phyloP scores from a whole-genome alignment of 2,329 filamentous ascomycete genomes.

The Exophiala dermatitidis region DNA sequence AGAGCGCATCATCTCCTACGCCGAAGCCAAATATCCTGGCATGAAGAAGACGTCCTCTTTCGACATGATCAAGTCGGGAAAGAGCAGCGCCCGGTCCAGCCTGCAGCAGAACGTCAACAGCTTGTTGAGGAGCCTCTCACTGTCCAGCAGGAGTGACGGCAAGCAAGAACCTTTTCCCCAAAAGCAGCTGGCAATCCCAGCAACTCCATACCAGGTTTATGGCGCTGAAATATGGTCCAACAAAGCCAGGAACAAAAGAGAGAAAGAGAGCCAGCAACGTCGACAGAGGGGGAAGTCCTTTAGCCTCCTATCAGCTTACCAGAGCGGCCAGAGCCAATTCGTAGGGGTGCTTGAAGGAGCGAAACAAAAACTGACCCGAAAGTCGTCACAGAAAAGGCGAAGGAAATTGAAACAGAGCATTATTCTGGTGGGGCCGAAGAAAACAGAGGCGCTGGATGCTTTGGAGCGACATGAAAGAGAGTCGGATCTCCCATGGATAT shows the following conservation, averaged over 20 bases:
- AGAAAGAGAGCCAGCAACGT: constrained; percentile 4
- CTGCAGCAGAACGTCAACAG: constrained; percentile 16
- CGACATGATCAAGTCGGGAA: constrained; percentile 2
- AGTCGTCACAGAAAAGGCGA: constrained; percentile 33
- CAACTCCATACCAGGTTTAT: constrained; percentile 35
- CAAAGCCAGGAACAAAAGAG: constrained; percentile 22
- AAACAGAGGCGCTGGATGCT: constrained; percentile 22
- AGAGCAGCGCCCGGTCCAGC: constrained; percentile 12
- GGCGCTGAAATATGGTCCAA: constrained; percentile 33
- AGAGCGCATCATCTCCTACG: constrained; percentile 29
- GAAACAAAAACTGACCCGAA: constrained; percentile 32
- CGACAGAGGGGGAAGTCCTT: constrained; percentile 11
- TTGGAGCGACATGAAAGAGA: constrained; percentile 1
- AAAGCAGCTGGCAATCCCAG: constrained; percentile 31
- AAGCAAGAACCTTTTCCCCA: constrained; percentile 7
- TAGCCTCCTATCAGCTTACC: constrained; percentile 15
- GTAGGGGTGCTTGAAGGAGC: constrained; percentile 31
- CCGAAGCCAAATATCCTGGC: constrained; percentile 10
- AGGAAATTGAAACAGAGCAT: constrained; percentile 38
- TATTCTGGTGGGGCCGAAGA: constrained; percentile 33
- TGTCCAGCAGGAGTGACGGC: background rate
- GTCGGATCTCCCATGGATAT: constrained; percentile 11
- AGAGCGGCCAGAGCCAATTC: constrained; percentile 21
- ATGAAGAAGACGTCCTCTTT: constrained; percentile 1
- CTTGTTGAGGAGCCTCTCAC: constrained; percentile 16